These are phyloP conservation scores for Thraustotheca clavata DNA, from an alignment of 352 stramenopile species.

Conservation along the genomic window DNA sequence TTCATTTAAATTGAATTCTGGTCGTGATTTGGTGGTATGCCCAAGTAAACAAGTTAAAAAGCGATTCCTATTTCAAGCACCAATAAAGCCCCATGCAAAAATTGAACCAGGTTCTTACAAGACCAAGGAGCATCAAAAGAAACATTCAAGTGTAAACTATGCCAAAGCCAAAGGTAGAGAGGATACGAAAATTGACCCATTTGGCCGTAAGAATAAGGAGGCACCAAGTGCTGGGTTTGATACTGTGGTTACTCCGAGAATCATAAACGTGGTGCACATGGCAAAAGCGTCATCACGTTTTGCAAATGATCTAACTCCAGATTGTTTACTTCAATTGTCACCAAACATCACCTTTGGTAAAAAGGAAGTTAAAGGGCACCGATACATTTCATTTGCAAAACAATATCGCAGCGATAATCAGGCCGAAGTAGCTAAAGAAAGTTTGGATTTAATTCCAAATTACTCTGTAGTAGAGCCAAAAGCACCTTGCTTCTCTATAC, in stretches of 20 bases:
- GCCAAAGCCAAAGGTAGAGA: neutral
- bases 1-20: neutral
- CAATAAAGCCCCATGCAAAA: neutral
- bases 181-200: slow-evolving; percentile 7
- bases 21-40: slow-evolving; percentile 11
- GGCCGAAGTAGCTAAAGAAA: no score
- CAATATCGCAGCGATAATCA: no score
- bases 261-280: neutral
- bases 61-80: neutral
- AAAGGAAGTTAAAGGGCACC: neutral
- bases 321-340: neutral
- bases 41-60: neutral
- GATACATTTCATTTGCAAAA: no score
- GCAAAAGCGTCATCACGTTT: neutral
- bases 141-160: neutral
- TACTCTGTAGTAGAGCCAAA: neutral
- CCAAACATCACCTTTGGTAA: slow-evolving; percentile 10
- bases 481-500: neutral
- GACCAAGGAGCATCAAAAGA: neutral
- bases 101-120: neutral
- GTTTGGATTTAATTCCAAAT: neutral
- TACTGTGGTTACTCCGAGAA: neutral
- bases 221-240: neutral
- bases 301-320: neutral
- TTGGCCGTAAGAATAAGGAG: neutral